phyloP scores from a whole-genome alignment of 2,329 filamentous ascomycete genomes.

The Magnaporthales sp. region DNA sequence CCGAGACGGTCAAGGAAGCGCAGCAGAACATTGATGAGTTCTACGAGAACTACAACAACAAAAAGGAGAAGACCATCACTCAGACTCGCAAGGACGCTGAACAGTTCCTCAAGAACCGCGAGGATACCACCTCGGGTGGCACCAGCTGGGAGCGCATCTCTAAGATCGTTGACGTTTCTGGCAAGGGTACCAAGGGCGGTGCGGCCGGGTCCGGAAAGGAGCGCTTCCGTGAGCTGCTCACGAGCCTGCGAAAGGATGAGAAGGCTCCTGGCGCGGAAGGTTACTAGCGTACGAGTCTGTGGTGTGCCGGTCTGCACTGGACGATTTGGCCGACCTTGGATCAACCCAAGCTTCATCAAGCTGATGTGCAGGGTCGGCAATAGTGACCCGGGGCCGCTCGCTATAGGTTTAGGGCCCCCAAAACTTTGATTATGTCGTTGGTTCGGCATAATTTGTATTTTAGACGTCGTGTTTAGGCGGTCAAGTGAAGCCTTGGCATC shows the following conservation, averaged over 20 bases:
- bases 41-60: constrained; percentile 98
- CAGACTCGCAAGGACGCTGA: constrained; percentile 90
- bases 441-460: background rate
- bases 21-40: constrained; percentile 96
- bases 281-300: constrained; percentile 35
- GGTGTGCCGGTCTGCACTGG: background rate
- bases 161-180: constrained; percentile 94
- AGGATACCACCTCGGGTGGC: constrained; percentile 88
- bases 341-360: background rate
- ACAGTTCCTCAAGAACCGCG: constrained; percentile 77
- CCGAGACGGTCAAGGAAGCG: constrained; percentile 79
- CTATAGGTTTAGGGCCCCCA: background rate
- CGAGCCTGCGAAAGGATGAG: constrained; percentile 87
- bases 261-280: constrained; percentile 64
- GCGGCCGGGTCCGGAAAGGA: constrained; percentile 89
- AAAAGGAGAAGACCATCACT: constrained; percentile 87
- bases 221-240: constrained; percentile 83
- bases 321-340: background rate
- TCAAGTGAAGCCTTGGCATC: background rate
- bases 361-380: background rate
- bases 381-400: background rate
- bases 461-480: background rate
- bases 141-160: constrained; percentile 98
- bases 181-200: constrained; percentile 81
- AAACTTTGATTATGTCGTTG: background rate